Base-by-base conservation (phyloP, 2,329 filamentous ascomycete genomes). In the Sporothrix protearum region DNA sequence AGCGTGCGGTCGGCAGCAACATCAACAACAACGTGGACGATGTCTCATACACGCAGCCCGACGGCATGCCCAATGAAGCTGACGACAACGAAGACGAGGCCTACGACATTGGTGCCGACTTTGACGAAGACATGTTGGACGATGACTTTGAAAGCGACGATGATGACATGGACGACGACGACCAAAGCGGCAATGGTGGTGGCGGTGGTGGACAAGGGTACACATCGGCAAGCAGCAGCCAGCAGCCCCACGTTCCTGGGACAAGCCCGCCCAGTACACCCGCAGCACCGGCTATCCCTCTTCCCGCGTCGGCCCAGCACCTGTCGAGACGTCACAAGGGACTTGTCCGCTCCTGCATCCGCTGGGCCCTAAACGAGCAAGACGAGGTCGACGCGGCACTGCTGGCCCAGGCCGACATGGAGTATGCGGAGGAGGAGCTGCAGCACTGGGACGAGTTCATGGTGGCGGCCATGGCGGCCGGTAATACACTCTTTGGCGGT, bases 21-120 rank as follows among this genome's bases (percentile, higher is more conserved):
- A 25, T n/a, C 42, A n/a, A 36, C 42, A 68, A 39, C 28, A 22
- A 53, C 8, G 39, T 19, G n/a, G n/a, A 33, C 49, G n/a, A 57
- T 9, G n/a, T 59, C 9, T 66, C 68, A 16, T 70, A 72, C 8
- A 53, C 47, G 3, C 69, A 30, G 47, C 63, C 63, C 10, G 59
- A 19, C 22, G 30, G n/a, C 19, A 51, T n/a, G 16, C 76, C 77
- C 25, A 77, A 76, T 0, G 78, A 80, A 2, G 81, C 80, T 49
- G 77, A 80, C n/a, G 80, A 81, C 45, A 78, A 80, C 4, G 36
- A 45, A 8, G 30, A 47, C 9, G 63, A 64, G 22, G 59, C 5
- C 59, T 64, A 64, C 22, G 22, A 42, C 14, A 42, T 68, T 12
- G 70, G 45, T 0, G n/a, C 61, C 2, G 63, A 66, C 8, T 36